These are phyloP conservation scores for Boletus sp. DNA, from an alignment of 768 basidiomycete genomes.

Conservation along the genomic window DNA sequence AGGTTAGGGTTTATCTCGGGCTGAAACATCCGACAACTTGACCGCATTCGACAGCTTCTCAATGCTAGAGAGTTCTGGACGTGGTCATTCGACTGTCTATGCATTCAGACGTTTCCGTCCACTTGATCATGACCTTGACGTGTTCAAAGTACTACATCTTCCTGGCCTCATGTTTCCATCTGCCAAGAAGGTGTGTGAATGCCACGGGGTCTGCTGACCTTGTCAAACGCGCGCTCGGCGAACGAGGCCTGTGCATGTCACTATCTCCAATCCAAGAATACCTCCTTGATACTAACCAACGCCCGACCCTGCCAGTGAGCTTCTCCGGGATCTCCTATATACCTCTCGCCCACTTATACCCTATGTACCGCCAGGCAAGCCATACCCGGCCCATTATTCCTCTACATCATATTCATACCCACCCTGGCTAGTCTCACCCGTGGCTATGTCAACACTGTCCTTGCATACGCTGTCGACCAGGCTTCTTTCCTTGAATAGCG, in stretches of 20 bases:
- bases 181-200: background rate
- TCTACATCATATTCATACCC: background rate
- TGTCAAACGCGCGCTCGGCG: background rate
- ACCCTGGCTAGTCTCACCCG: too few relatives aligned
- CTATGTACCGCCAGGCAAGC: too few relatives aligned
- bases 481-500: too few relatives aligned
- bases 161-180: background rate
- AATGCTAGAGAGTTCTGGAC: background rate
- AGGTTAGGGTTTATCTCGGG: constrained; percentile 25
- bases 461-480: too few relatives aligned
- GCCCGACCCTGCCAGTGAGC: background rate
- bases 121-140: background rate
- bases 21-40: constrained; percentile 4
- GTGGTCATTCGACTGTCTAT: background rate
- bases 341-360: background rate
- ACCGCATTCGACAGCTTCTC: too few relatives aligned
- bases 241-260: too few relatives aligned
- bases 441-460: too few relatives aligned
- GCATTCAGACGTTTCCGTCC: background rate
- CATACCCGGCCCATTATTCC: too few relatives aligned
- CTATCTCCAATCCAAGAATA: background rate
- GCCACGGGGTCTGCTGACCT: background rate
- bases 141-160: background rate
- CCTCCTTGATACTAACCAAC: too few relatives aligned
- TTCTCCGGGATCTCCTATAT: background rate